A percentile compares a stretch with the other conserved stretches of the same genome.
These are phyloP conservation scores for Tagetes patula DNA, from an alignment of 129 eudicot species.

Conservation along the genomic window DNA sequence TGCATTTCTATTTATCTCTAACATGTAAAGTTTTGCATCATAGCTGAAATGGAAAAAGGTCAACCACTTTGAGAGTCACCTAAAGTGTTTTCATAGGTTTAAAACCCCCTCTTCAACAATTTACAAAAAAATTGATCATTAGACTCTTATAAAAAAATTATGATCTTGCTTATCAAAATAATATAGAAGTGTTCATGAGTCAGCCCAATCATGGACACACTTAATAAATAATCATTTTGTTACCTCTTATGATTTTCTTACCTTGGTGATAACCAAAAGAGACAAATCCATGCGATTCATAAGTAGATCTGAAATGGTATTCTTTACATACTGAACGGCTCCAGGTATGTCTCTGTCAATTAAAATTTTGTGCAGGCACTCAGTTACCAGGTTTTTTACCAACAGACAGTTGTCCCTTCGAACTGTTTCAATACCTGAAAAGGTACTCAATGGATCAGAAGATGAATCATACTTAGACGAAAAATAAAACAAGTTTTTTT, in stretches of 20 bases:
- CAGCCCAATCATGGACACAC: not conserved
- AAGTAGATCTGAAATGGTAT: conserved; percentile 89
- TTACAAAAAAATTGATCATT: not conserved
- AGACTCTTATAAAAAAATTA: not conserved
- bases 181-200: not conserved
- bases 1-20: not conserved
- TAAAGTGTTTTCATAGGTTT: not conserved
- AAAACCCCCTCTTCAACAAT: not conserved
- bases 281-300: conserved; percentile 97
- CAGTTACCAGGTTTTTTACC: conserved; percentile 85
- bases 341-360: conserved; percentile 92
- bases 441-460: conserved; percentile 23
- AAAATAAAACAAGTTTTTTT: not conserved
- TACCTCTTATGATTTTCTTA: conserved; percentile 23
- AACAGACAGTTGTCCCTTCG: conserved; percentile 94
- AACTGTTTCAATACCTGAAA: conserved; percentile 96
- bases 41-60: not conserved
- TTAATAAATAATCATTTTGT: not conserved
- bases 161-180: no score
- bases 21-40: not conserved
- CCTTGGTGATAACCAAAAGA: conserved; percentile 94
- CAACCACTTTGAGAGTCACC: not conserved
- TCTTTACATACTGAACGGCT: conserved; percentile 88
- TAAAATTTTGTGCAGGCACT: conserved; percentile 87
- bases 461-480: not conserved